A percentile compares a stretch with the other conserved stretches of the same genome.
These are phyloP conservation scores for Ceriops decandra DNA, from an alignment of 345 rosid genomes.

Conservation along the genomic window DNA sequence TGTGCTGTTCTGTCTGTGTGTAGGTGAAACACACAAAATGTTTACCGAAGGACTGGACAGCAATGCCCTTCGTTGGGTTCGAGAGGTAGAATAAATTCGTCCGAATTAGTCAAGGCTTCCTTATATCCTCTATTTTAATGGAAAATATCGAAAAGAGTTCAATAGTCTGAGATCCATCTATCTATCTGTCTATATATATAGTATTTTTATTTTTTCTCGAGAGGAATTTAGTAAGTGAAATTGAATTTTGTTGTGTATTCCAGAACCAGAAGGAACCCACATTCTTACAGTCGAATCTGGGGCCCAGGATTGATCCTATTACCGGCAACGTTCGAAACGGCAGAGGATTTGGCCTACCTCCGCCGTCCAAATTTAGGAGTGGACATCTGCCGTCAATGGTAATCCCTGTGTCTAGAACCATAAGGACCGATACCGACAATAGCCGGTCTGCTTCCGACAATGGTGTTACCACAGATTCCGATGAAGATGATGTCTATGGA, in stretches of 20 bases:
- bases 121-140: background rate
- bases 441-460: constrained; percentile 22
- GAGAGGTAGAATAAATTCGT: constrained; percentile 27
- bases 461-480: constrained; percentile 17
- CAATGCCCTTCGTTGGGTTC: constrained; percentile 45
- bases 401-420: constrained; percentile 42
- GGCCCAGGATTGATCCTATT: constrained; percentile 35
- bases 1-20: background rate
- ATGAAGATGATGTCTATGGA: constrained; percentile 17
- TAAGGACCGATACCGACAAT: constrained; percentile 25
- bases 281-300: constrained; percentile 32
- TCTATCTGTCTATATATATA: background rate
- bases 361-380: constrained; percentile 55
- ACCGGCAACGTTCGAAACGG: constrained; percentile 28
- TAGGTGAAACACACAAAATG: constrained; percentile 27
- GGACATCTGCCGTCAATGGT: constrained; percentile 53
- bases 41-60: constrained; percentile 51
- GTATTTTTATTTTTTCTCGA: background rate
- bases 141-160: background rate
- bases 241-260: background rate
- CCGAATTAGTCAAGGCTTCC: background rate
- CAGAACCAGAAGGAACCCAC: constrained; percentile 36
- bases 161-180: background rate
- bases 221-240: too few relatives aligned
- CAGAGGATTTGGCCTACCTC: constrained; percentile 46